Conservation (phyloP, 331 rosid species). For the Prunus yedoensis region DNA sequence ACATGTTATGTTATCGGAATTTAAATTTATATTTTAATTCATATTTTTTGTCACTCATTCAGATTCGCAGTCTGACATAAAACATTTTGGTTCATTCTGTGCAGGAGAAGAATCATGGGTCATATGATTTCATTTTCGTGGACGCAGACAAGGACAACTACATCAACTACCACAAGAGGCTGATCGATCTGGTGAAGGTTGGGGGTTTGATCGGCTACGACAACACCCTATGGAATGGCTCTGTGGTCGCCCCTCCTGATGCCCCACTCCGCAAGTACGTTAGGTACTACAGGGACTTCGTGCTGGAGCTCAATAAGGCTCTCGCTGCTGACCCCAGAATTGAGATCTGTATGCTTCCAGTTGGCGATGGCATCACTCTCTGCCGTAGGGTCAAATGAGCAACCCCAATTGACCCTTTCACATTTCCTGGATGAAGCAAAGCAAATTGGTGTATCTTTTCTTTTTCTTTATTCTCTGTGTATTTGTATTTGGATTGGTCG, state of each 20-base stretch:
- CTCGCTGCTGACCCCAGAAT: conserved; percentile 86
- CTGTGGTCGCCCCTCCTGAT: conserved; percentile 83
- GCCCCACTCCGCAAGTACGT: conserved; percentile 83
- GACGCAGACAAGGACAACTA: conserved; percentile 95
- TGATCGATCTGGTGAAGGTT: conserved; percentile 72
- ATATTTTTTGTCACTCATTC: neutral
- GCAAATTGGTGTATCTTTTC: neutral
- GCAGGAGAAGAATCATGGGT: conserved; percentile 79
- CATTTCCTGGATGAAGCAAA: neutral
- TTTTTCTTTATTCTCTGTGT: conserved; percentile 6
- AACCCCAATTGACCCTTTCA: neutral
- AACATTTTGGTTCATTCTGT: no score
- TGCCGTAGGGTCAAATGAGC: conserved; percentile 73
- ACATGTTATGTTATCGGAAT: neutral
- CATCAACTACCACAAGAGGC: conserved; percentile 80
- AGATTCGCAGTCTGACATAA: no score
- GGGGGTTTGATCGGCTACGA: conserved; percentile 97
- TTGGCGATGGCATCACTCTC: conserved; percentile 93
- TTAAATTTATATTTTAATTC: neutral
- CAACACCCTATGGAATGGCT: conserved; percentile 92
- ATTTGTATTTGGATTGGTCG: neutral
- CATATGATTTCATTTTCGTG: conserved; percentile 81
- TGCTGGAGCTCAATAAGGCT: conserved; percentile 84
- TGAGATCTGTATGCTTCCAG: conserved; percentile 87
- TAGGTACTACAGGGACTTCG: conserved; percentile 80